phyloP scores from a whole-genome alignment of 306 rosid genomes.

The Rosa multiflora region DNA sequence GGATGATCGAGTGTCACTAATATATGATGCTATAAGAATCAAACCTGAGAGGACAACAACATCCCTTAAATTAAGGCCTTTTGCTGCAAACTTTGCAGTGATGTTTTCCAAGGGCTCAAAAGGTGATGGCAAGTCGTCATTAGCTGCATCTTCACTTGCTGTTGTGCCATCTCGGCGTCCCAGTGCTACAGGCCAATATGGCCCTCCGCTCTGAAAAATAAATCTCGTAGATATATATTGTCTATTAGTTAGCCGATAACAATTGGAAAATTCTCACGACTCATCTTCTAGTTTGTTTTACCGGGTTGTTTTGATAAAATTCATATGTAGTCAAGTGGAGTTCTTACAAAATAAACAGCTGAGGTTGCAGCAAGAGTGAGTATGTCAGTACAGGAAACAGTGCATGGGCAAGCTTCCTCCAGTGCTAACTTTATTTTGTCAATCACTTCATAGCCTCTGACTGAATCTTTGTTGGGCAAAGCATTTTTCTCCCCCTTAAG shows the following conservation, averaged over 20 bases:
- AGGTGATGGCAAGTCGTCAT: conserved; percentile 67
- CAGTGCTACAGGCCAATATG: conserved; percentile 63
- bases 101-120: conserved; percentile 65
- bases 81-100: conserved; percentile 58
- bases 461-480: conserved; percentile 57
- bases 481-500: conserved; percentile 83
- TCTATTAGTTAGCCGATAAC: neutral
- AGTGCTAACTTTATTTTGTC: conserved; percentile 63
- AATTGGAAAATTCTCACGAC: neutral
- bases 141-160: conserved; percentile 59
- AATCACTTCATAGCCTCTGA: conserved; percentile 76
- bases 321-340: neutral
- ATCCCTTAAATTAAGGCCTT: conserved; percentile 69
- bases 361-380: conserved; percentile 76
- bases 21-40: neutral
- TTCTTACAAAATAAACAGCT: conserved; percentile 70
- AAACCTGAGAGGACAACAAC: conserved; percentile 79
- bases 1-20: neutral
- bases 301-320: neutral
- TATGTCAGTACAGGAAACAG: conserved; percentile 86
- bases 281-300: neutral
- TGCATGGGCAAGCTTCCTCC: conserved; percentile 77
- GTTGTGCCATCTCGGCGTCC: conserved; percentile 83
- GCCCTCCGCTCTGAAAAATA: conserved; percentile 55
- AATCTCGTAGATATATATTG: neutral